phyloP scores from a whole-genome alignment of 495 filamentous ascomycete species.

The Penicillium lividum region DNA sequence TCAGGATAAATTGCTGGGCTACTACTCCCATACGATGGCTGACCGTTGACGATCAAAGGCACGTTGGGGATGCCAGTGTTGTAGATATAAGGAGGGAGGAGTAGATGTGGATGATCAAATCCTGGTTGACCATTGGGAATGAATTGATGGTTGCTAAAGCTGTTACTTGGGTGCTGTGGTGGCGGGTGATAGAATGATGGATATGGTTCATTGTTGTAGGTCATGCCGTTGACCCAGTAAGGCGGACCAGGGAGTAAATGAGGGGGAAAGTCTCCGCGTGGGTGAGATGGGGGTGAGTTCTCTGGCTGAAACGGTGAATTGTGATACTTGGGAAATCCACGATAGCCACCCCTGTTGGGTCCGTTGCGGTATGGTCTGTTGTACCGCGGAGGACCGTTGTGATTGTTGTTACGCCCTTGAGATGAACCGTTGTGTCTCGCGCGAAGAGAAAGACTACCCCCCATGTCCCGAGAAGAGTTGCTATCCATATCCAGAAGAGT shows the following conservation, averaged over 20 bases:
- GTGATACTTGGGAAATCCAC: neutral
- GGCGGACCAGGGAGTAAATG: neutral
- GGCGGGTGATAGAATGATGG: conserved; percentile 6
- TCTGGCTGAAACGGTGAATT: neutral
- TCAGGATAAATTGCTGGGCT: neutral
- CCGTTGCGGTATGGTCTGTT: neutral
- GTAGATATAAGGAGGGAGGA: neutral
- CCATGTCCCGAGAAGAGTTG: neutral
- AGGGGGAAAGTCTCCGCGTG: neutral
- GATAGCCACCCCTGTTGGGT: neutral
- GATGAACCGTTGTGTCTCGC: neutral
- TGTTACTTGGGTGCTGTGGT: neutral
- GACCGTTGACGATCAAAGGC: conserved; percentile 7
- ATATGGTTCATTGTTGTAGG: conserved; percentile 2
- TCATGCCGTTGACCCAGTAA: conserved; percentile 2
- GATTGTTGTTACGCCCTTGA: conserved; percentile 3
- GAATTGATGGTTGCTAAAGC: neutral
- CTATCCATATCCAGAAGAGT: conserved; percentile 9
- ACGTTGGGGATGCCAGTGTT: neutral
- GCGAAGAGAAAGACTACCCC: neutral
- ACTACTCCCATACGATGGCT: neutral
- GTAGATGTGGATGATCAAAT: neutral
- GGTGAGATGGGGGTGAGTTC: neutral
- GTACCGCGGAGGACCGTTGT: neutral
- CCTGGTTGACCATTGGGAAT: neutral